A percentile compares a stretch with the other conserved stretches of the same genome.
Evolutionary conservation across 371 early-diverging fungal genomes (phyloP).

Genomic region (Mucor mucedo): DNA sequence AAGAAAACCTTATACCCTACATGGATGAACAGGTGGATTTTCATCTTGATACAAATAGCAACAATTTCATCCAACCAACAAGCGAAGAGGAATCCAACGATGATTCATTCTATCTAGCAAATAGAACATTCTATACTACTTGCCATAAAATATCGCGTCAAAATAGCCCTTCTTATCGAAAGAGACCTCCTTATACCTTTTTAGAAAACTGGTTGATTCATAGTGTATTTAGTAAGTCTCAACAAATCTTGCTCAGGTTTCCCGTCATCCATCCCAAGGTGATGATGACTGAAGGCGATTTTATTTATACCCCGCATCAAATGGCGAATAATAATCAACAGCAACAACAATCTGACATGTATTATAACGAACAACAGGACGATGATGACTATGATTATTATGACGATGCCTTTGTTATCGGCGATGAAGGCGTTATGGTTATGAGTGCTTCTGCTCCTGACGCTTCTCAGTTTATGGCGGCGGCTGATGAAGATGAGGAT

Average conservation of each 20-base stretch:
- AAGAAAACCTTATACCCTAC: background rate
- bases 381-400: slow-evolving; percentile 32
- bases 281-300: slow-evolving; percentile 49
- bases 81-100: slow-evolving; percentile 14
- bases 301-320: slow-evolving; percentile 54
- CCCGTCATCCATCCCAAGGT: slow-evolving; percentile 44
- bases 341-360: slow-evolving; percentile 18
- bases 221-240: slow-evolving; percentile 56
- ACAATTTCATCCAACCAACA: slow-evolving; percentile 1
- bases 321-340: slow-evolving; percentile 42
- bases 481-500: slow-evolving; percentile 13
- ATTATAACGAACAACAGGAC: slow-evolving; percentile 30
- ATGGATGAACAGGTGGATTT: slow-evolving; percentile 3
- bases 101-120: slow-evolving; percentile 41
- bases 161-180: slow-evolving; percentile 46
- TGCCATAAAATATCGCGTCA: slow-evolving; percentile 57
- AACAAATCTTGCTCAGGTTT: slow-evolving; percentile 48
- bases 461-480: slow-evolving; percentile 17
- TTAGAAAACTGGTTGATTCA: slow-evolving; percentile 53
- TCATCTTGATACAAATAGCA: slow-evolving; percentile 1
- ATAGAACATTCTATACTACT: slow-evolving; percentile 50
- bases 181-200: slow-evolving; percentile 45
- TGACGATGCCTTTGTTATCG: slow-evolving; percentile 36
- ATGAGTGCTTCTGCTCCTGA: slow-evolving; percentile 42
- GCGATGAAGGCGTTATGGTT: slow-evolving; percentile 32